Percentiles rank a stretch among this genome's conserved stretches.
These are phyloP conservation scores for Xylaria sp. DNA, from an alignment of 2,329 filamentous ascomycete species.

Conservation along the genomic window DNA sequence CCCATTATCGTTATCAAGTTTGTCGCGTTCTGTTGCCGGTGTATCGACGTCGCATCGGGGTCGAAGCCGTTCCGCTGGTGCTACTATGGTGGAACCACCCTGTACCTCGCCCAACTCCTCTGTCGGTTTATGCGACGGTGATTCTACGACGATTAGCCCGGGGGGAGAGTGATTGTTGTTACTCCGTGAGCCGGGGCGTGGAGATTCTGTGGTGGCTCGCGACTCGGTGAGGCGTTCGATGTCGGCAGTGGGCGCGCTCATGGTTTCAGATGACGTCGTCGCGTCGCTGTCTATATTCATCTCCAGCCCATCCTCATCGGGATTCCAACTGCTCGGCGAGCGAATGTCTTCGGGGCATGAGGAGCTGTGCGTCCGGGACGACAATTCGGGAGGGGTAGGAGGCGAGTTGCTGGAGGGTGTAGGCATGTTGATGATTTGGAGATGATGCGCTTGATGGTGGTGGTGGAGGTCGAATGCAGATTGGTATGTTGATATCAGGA, in stretches of 20 bases:
- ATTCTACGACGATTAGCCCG: conserved; percentile 28
- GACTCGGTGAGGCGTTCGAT: conserved; percentile 31
- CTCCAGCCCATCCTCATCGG: conserved; percentile 36
- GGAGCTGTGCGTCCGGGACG: conserved; percentile 39
- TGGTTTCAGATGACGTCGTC: conserved; percentile 33
- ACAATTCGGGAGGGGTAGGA: conserved; percentile 34
- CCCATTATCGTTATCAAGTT: conserved; percentile 32
- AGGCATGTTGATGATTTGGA: conserved; percentile 36
- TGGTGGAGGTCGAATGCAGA: conserved; percentile 4
- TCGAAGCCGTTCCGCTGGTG: conserved; percentile 15
- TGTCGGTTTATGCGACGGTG: conserved; percentile 34
- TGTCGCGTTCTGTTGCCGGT: conserved; percentile 28
- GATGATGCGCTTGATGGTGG: conserved; percentile 16
- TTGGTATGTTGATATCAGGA: background rate
- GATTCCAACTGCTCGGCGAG: conserved; percentile 35
- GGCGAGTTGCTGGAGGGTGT: conserved; percentile 39
- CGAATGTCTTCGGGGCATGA: conserved; percentile 42
- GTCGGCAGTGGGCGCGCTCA: conserved; percentile 29
- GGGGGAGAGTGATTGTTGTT: conserved; percentile 29
- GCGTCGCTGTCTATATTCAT: conserved; percentile 38
- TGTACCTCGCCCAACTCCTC: conserved; percentile 26
- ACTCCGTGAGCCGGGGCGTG: conserved; percentile 34
- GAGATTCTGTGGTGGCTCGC: conserved; percentile 38
- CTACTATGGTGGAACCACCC: conserved; percentile 17
- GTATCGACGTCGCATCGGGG: conserved; percentile 29